Base-by-base conservation (phyloP, 495 filamentous ascomycete genomes). In the Melanomma pulvis-pyrius region DNA sequence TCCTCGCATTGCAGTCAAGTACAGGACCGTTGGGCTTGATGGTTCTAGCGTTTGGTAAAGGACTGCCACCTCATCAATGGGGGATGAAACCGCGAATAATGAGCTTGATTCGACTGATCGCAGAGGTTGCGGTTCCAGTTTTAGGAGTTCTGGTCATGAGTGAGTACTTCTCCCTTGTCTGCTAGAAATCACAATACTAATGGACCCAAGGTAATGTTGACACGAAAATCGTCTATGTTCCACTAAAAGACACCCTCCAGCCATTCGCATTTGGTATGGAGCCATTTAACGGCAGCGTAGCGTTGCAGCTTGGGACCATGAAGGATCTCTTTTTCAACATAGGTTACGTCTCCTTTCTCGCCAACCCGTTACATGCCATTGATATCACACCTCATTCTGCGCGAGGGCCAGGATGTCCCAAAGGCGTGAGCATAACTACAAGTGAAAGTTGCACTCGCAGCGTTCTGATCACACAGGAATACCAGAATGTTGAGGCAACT, bases 321-420 rank as follows among this genome's bases (percentile, higher is more conserved):
- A 34, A 68, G 30, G 65, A 68, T 24, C n/a, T 68, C 1, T 29
- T 68, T 13, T 68, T 68, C 65, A 68, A 68, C 58, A 25, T 68
- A 2, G 34, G 13, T 28, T 68, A 68, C 22, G 59, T 62, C n/a
- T 1, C 34, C 0, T 68, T 68, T 29, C 58, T 68, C 11, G n/a
- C 1, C 25, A 55, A 57, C 24, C 65, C 65, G 4, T 34, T 61
- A 17, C 65, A 61, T 36, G 47, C 65, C 3, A 46, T 68, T 11
- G 59, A 62, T 26, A 13, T 61, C n/a, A 36, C 65, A n/a, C 49
- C 57, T 0, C 17, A 55, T 15, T 30, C 56, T 12, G 39, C 9
- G n/a, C 39, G 39, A 44, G 17, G 39, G 11, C 26, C 34, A 9
- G 46, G 26, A 12, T 68, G 65, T 30, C 7, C n/a, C 1, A 61